Conservation (phyloP, 306 rosid genomes). For the Trifolium dubium region DNA sequence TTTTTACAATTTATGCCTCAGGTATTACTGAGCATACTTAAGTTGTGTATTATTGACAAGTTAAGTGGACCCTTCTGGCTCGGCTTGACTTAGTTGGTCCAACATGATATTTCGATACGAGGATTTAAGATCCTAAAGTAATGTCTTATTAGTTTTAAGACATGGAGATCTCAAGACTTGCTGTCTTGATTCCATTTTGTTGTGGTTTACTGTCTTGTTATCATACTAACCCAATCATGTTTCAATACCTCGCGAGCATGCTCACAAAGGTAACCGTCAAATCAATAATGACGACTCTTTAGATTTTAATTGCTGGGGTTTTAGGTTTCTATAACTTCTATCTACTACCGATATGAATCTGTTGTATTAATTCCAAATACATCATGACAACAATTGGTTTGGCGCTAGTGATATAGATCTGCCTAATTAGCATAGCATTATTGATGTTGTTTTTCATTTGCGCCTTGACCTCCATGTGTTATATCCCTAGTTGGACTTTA, state of each 20-base stretch:
- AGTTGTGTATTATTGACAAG: not conserved
- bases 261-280: not conserved
- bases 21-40: constrained; percentile 16
- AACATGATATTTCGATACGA: not conserved
- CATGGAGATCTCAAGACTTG: constrained; percentile 13
- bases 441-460: constrained; percentile 1
- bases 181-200: not conserved
- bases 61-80: not conserved
- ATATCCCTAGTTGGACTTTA: constrained; percentile 1
- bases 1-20: not conserved
- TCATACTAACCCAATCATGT: constrained; percentile 1
- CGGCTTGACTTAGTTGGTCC: not conserved
- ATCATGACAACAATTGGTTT: not conserved
- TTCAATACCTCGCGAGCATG: not conserved
- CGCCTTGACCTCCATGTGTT: not conserved
- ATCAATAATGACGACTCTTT: not conserved
- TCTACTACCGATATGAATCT: not conserved
- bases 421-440: not conserved
- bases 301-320: constrained; percentile 14
- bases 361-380: constrained; percentile 7
- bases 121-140: not conserved
- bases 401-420: not conserved
- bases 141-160: constrained; percentile 9
- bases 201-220: not conserved
- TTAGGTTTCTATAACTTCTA: not conserved